Evolutionary conservation across 495 filamentous ascomycete genomes (phyloP), one percentile per base, ranked within the genome.

Genomic region (Thermothielavioides terrestris): DNA sequence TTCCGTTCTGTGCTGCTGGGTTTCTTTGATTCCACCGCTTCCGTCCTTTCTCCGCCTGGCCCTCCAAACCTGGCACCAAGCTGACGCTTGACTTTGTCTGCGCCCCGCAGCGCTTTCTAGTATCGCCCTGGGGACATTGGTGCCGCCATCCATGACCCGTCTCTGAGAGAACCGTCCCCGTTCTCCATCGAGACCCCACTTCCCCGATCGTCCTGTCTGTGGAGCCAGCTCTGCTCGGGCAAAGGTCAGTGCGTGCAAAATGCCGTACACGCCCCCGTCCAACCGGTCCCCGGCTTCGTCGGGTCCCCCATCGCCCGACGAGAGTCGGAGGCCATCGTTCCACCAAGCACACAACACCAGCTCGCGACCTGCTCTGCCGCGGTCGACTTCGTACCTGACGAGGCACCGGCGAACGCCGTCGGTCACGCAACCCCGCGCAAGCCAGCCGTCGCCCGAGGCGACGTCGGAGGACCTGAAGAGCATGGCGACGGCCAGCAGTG

Each of bases 241-340:
- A 11, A 36, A 35, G 22, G 11, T 23, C 30, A 28, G 22, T 18
- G 30, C 47, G 15, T 40, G 11, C 8, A 54, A 69, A 75, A 95
- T 95, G 89, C 89, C 89, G 74, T 95, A 95, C 77, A 94, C 89
- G 67, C 88, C 89, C 54, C 89, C 89, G 43, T 77, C 81, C 60
- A 83, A 84, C 73, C 74, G 78, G 72, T 89, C 88, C 61, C 88
- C 87, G 73, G 77, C 81, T 62, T 78, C 84, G 52, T 84, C 85
- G 42, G 74, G 73, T 41, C 71, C 81, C 60, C 63, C 77, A 61
- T 85, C 81, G 62, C 77, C 82, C 59, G 75, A 75, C 61, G 54
- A 74, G 65, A 79, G 77, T 69, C 76, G 77, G 60, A 58, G 75
- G 66, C 66, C 77, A 68, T 75, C 79, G 68, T 64, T 75, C 62